phyloP scores from a whole-genome alignment of 495 filamentous ascomycete species.

The Hypoxylon perforatum region DNA sequence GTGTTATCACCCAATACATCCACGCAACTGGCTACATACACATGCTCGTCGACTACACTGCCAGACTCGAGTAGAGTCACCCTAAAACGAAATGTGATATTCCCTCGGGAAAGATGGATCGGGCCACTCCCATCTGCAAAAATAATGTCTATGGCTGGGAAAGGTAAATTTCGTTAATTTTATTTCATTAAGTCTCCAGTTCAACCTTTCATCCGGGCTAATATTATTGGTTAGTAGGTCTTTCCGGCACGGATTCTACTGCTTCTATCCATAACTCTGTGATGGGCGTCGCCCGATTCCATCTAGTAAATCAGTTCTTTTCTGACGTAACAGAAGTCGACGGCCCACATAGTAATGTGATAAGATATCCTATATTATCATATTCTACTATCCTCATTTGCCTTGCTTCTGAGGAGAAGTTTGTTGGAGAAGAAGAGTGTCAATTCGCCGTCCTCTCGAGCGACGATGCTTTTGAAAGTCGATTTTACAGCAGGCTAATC shows the following conservation, averaged over 20 bases:
- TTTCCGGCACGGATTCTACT: background rate
- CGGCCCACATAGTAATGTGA: background rate
- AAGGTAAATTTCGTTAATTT: background rate
- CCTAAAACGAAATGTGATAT: background rate
- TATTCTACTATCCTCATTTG: background rate
- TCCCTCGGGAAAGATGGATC: background rate
- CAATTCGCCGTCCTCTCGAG: background rate
- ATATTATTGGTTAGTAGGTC: background rate
- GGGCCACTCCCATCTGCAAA: background rate
- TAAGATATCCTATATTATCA: background rate
- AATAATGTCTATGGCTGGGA: background rate
- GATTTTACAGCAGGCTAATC: slow-evolving; percentile 1
- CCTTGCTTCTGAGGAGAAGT: background rate
- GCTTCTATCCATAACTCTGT: background rate
- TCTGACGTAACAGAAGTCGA: background rate
- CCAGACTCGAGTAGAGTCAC: background rate
- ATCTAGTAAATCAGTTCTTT: background rate
- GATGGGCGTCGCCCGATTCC: background rate
- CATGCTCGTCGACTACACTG: background rate
- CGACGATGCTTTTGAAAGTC: slow-evolving; percentile 7
- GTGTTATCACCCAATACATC: too few relatives aligned
- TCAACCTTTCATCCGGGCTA: background rate
- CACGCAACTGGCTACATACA: background rate
- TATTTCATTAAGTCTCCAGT: background rate
- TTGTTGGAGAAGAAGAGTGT: background rate